Evolutionary conservation across 2,329 filamentous ascomycete genomes (phyloP), one percentile per base, ranked within the genome.

Genomic region (Ampelomyces quisqualis): DNA sequence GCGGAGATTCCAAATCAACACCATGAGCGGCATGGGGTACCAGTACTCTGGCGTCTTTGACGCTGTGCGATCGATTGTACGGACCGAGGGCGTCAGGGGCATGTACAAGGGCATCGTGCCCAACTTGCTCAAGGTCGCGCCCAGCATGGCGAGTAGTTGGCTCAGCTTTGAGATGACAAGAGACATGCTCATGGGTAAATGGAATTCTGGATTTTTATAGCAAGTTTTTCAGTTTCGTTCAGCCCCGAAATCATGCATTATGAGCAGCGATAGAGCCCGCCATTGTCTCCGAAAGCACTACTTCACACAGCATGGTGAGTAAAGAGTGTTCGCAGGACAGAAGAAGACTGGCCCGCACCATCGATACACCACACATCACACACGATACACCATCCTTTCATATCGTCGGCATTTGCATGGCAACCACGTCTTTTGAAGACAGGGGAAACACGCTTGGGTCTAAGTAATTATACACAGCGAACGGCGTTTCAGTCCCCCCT

Each of bases 81-180:
- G 79, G 32, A 83, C 95, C 57, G 93, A 98, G 72, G 93, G 93
- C 20, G 26, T 91, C 38, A 77, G 77, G 45, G 93, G 93, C 35
- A 73, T 98, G 29, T 98, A 97, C 77, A 98, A 97, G 70, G 93
- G 93, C 40, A 91, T 98, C 54, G 82, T 90, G 11, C 93, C 93
- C 0, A 98, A 98, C 62, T 76, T 98, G 15, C 79, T 98, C 47
- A 98, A 98, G 71, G 93, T 98, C 11, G 91, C 93, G 6, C 93
- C 93, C 3, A 97, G 90, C 67, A 98, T 98, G 91, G 93, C 93
- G 11, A 94, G 90, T 57, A 96, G 88, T 70, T 98, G 93, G 91
- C 80, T 97, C 47, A 96, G 90, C 69, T 98, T 95, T 65, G 93
- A 98, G 72, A 74, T 97, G 65, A 91, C 88, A 7, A 81, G 93